Base-by-base conservation (phyloP, 2,329 filamentous ascomycete species). In the Chrysoporthe deuterocubensis region DNA sequence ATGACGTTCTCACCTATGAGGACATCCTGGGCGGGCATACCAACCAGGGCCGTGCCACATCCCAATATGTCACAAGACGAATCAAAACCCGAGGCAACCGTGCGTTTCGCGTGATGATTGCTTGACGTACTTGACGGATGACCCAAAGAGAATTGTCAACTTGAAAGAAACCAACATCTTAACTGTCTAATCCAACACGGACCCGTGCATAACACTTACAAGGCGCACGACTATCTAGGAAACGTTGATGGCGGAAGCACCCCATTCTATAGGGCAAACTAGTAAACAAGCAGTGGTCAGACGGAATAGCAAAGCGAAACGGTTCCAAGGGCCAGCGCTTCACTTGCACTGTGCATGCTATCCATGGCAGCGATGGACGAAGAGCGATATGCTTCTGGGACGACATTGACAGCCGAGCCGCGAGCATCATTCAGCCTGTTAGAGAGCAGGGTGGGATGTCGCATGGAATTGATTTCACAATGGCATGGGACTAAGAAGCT, bases 11-110 rank as follows among this genome's bases (percentile, higher is more conserved):
- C 59, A n/a, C 59, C 59, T 0, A 44, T 61, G 26, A 61, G 59
- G 43, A 61, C 59, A n/a, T 46, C 42, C 14, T 61, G 59, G 59
- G 59, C 59, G 21, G 59, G 59, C 59, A 61, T 61, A 16, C 59
- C 59, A 14, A 61, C 59, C 26, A 61, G 21, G 42, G 42, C 59
- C 21, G 14, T 61, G 26, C 59, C 59, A 7, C 57, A 60, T 43
- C 57, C 40, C 37, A 26, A 26, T 4, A 16, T 60, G 7, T 26
- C 57, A 3, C 8, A 60, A n/a, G 13, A 13, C 37, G 57, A 21
- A 43, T 14, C 37, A 21, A 21, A 14, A 61, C 43, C 42, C 26
- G 21, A 48, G 43, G 5, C 21, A 13, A n/a, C 59, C 26, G 59
- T 61, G 21, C 59, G 26, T 11, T 61, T 61, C 8, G 59, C 59